Conservation (phyloP, 2,329 filamentous ascomycete genomes). For the Colletotrichum eremochloae region DNA sequence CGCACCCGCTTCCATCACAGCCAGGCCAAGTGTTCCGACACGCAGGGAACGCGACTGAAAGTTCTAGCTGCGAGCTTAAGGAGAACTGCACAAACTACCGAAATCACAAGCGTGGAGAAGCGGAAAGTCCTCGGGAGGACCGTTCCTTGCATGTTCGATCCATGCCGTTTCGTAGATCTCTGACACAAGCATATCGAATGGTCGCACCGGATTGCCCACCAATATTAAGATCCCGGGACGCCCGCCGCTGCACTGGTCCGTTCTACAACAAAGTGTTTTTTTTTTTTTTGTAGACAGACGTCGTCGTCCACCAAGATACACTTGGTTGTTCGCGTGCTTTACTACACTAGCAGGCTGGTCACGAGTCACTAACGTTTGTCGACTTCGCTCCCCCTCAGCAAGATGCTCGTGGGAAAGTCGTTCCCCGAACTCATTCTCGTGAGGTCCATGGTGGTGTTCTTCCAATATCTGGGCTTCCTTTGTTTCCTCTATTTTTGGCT, state of each 20-base stretch:
- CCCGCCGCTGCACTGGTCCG: not conserved
- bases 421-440: conserved; percentile 37
- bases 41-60: conserved; percentile 14
- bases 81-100: not conserved
- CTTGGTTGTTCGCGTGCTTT: not conserved
- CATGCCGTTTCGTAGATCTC: conserved; percentile 39
- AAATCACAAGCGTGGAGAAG: conserved; percentile 23
- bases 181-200: conserved; percentile 3
- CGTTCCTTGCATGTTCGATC: conserved; percentile 3
- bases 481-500: conserved; percentile 45
- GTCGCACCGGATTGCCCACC: not conserved
- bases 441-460: conserved; percentile 30
- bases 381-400: not conserved
- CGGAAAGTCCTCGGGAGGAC: conserved; percentile 17
- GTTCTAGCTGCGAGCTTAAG: conserved; percentile 3
- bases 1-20: not conserved
- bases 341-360: not conserved
- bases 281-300: not conserved
- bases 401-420: conserved; percentile 39
- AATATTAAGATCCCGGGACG: conserved; percentile 19
- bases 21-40: not conserved
- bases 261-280: not conserved
- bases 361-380: not conserved
- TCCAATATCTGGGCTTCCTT: conserved; percentile 38
- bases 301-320: not conserved